phyloP scores from a whole-genome alignment of 192 early-diverging fungal genomes.

The Diversispora eburnea region DNA sequence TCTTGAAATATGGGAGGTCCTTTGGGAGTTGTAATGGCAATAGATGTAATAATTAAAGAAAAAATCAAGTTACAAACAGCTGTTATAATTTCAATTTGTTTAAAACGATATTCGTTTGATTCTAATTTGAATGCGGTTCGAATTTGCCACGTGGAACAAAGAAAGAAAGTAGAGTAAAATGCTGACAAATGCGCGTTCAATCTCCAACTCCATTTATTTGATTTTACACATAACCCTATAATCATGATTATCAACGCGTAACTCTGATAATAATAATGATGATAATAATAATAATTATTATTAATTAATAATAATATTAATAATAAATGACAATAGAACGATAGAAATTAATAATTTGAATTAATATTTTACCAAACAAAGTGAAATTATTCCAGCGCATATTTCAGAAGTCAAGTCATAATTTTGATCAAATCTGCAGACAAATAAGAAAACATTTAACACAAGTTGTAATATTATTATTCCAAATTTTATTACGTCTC shows the following conservation, averaged over 20 bases:
- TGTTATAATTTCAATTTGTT: background rate
- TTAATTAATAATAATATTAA: background rate
- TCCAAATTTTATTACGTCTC: background rate
- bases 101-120: background rate
- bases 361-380: slow-evolving; percentile 17
- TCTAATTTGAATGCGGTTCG: background rate
- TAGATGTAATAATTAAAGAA: slow-evolving; percentile 10
- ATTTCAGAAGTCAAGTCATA: background rate
- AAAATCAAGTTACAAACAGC: background rate
- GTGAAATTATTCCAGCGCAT: background rate
- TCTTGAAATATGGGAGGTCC: slow-evolving; percentile 31
- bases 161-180: slow-evolving; percentile 29
- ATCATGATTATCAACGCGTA: background rate
- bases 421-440: background rate
- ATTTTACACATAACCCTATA: background rate
- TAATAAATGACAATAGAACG: background rate
- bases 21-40: slow-evolving; percentile 30
- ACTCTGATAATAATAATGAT: background rate
- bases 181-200: slow-evolving; percentile 35
- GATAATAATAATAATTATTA: background rate
- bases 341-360: background rate
- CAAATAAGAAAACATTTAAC: background rate
- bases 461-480: background rate
- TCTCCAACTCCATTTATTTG: slow-evolving; percentile 31
- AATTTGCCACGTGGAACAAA: slow-evolving; percentile 15